Evolutionary conservation across 306 rosid species (phyloP), one percentile per base, ranked within the genome.

Genomic region (Rosa rugosa): DNA sequence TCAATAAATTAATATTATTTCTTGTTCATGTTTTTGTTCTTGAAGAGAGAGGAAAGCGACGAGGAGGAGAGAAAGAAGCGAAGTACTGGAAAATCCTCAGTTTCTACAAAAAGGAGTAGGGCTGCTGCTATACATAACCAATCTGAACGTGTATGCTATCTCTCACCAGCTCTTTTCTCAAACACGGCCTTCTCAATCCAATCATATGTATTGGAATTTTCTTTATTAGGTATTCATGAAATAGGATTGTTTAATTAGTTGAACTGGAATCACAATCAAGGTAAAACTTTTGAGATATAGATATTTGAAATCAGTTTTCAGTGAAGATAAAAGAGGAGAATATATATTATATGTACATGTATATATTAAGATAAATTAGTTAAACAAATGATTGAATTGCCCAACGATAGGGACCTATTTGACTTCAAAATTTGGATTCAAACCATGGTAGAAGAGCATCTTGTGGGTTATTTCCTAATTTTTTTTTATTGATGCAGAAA

Each of bases 51-150:
- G 13, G 93, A 71, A 25, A 82, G 56, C 0, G 89, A 88, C 1
- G 89, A 65, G 5, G 86, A 75, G 44, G 84, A 82, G 57, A 91
- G 81, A 84, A 83, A 83, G 75, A 88, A 83, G 46, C 82, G 76
- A 80, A 50, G 69, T 65, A 82, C 27, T 8, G 69, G 84, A 42
- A 95, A 95, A 83, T 91, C 92, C 41, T 85, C 97, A 0, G 74
- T 56, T 25, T 95, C 89, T 59, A 85, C 89, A 1, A 95, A 91
- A 85, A 83, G 98, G 82, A 89, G 94, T 38, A 86, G 98, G 79
- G 98, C 97, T 49, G 98, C 97, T 27, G 94, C 91, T 6, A 86
- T 91, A 68, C 99, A 95, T 85, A 95, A 95, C 75, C 97, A 93
- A 75, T 95, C 99, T n/a, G 99, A 95, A 88, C 90, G 98, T 40